These are phyloP conservation scores for Pterocarpus santalinus DNA, from an alignment of 306 rosid genomes.

Conservation along the genomic window DNA sequence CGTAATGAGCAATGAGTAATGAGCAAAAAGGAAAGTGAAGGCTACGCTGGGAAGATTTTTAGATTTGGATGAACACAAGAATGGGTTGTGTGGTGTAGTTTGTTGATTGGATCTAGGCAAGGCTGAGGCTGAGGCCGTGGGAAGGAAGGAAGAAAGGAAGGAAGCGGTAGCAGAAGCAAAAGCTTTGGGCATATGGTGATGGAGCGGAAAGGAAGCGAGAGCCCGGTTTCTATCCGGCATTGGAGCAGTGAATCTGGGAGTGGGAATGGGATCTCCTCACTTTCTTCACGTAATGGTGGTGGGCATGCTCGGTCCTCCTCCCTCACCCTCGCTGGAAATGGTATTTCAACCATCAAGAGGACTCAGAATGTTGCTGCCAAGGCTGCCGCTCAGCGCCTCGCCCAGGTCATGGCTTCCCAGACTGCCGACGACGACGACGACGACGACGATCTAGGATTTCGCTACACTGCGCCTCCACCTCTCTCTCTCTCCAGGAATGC, in stretches of 20 bases:
- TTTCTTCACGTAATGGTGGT: slow-evolving; percentile 62
- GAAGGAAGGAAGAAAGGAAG: not conserved
- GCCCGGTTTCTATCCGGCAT: slow-evolving; percentile 47
- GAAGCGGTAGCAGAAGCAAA: not conserved
- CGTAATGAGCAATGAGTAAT: not conserved
- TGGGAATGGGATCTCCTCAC: slow-evolving; percentile 55
- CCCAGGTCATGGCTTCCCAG: slow-evolving; percentile 99
- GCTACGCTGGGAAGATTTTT: too few species aligned
- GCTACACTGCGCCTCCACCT: slow-evolving; percentile 95
- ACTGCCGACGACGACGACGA: slow-evolving; percentile 74
- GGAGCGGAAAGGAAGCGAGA: slow-evolving; percentile 48
- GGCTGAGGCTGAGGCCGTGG: too few species aligned
- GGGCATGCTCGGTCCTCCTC: slow-evolving; percentile 88
- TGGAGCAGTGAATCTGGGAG: slow-evolving; percentile 55
- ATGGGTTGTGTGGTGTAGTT: not conserved
- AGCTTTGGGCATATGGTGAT: slow-evolving; percentile 8
- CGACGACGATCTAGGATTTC: slow-evolving; percentile 80
- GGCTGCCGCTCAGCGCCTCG: slow-evolving; percentile 99
- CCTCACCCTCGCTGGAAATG: slow-evolving; percentile 57
- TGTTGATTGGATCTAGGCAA: slow-evolving; percentile 9
- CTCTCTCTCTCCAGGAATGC: slow-evolving; percentile 67
- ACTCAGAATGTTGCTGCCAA: slow-evolving; percentile 95
- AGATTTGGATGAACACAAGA: not conserved
- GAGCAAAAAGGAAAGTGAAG: not conserved
- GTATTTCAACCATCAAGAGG: slow-evolving; percentile 83